Percentiles rank a stretch among this genome's conserved stretches.
Evolutionary conservation across 2,329 filamentous ascomycete genomes (phyloP).

Genomic region (Epichloe uncinata): DNA sequence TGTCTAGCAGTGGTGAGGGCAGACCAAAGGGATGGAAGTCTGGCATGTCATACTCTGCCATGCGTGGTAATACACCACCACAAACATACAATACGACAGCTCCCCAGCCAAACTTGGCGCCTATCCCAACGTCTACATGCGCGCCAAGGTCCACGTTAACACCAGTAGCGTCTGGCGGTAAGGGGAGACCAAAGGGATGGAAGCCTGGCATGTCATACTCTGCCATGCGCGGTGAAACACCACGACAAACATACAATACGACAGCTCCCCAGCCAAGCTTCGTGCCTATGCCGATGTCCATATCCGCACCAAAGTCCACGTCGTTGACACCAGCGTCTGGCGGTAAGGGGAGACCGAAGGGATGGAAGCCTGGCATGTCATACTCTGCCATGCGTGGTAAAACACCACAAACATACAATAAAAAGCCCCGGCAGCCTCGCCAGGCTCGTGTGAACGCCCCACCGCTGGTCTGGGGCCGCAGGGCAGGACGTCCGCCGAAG

Average conservation of each 20-base stretch:
- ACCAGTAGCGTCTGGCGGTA: background rate
- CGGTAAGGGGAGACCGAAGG: conserved; percentile 32
- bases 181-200: conserved; percentile 37
- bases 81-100: background rate
- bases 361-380: conserved; percentile 24
- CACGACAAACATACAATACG: background rate
- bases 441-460: conserved; percentile 16
- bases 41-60: conserved; percentile 16
- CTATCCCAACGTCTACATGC: background rate
- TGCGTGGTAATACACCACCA: conserved; percentile 8
- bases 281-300: background rate
- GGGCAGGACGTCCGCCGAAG: conserved; percentile 30
- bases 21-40: conserved; percentile 32
- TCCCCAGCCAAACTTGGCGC: background rate
- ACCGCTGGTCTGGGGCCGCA: conserved; percentile 18
- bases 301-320: background rate
- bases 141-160: background rate
- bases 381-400: conserved; percentile 13
- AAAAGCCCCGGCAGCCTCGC: conserved; percentile 7
- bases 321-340: background rate
- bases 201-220: conserved; percentile 19
- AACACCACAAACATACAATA: background rate
- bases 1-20: conserved; percentile 21
- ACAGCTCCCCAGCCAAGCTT: too few relatives aligned
- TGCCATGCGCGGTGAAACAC: conserved; percentile 8